Evolutionary conservation across 257 asterid genomes (phyloP), one percentile per base, ranked within the genome.

Genomic region (Thymus mandschuricus): DNA sequence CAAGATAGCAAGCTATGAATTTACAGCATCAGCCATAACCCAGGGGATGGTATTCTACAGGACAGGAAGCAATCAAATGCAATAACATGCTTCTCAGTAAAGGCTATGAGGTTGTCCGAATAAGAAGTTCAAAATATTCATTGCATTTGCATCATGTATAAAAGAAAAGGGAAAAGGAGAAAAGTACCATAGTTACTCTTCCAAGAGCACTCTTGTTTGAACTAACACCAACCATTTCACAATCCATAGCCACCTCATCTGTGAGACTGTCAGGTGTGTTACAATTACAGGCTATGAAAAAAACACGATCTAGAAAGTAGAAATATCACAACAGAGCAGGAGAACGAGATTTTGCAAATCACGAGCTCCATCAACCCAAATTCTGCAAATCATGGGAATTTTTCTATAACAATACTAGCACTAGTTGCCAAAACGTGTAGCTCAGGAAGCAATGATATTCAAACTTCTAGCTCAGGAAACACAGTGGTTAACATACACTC

Each of bases 211-310:
- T 91, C 86, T 84, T 91, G 88, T 86, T 91, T 44, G 85, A 76
- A 83, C 96, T 81, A 63, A 91, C 95, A 64, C 98, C 97, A 66
- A 93, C 98, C 98, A 93, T 93, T 83, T 94, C 99, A 70, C 97
- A 94, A 78, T 94, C 99, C 97, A 94, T 94, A 62, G 92, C 99
- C 68, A 94, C 58, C 74, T 31, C 87, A 74, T 91, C 83, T 51
- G 97, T 88, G 52, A 84, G 72, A 76, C 99, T 94, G 86, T 71
- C 80, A 79, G 41, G 41, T 31, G 70, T 30, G 60, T 57, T 70
- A 70, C 35, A 28, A 85, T 59, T 21, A 52, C 43, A 64, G 31
- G 71, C 10, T 54, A 43, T 31, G 8, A 61, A 30, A 29, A 34
- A 35, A 40, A 73, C 58, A 48, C 30, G 4, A 46, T 48, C 66